Evolutionary conservation across 2,329 filamentous ascomycete species (phyloP).

Genomic region (Ascochyta clinopodiicola): DNA sequence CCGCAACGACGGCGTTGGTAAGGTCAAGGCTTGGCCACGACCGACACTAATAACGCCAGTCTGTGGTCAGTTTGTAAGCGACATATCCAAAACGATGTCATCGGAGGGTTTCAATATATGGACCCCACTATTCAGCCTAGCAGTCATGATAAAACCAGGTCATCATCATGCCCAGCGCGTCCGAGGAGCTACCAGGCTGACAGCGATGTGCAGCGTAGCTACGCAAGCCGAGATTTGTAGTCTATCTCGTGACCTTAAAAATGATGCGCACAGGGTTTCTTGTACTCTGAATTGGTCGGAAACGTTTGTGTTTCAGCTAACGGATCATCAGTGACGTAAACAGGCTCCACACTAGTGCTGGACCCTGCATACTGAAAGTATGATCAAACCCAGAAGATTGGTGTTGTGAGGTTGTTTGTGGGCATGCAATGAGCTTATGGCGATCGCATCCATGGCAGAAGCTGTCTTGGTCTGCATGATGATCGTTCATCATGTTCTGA

Average conservation of each 20-base stretch:
- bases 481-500: conserved; percentile 8
- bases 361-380: conserved; percentile 24
- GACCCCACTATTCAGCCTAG: conserved; percentile 1
- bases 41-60: background rate
- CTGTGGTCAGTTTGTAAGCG: background rate
- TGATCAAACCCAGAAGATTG: conserved; percentile 4
- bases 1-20: background rate
- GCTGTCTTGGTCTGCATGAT: conserved; percentile 13
- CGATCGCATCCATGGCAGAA: background rate
- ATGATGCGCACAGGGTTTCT: conserved; percentile 23
- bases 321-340: conserved; percentile 29
- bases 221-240: conserved; percentile 24
- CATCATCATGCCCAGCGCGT: background rate
- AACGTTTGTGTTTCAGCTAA: conserved; percentile 31
- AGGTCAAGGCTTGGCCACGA: background rate
- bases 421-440: conserved; percentile 2
- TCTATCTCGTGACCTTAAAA: conserved; percentile 21
- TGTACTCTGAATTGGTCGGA: conserved; percentile 10
- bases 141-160: background rate
- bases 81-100: conserved; percentile 3
- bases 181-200: background rate
- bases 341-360: conserved; percentile 9
- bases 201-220: conserved; percentile 4
- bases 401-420: conserved; percentile 8
- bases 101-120: conserved; percentile 2